These are phyloP conservation scores for Leucocoprinus birnbaumii DNA, from an alignment of 768 basidiomycete genomes.

Conservation along the genomic window DNA sequence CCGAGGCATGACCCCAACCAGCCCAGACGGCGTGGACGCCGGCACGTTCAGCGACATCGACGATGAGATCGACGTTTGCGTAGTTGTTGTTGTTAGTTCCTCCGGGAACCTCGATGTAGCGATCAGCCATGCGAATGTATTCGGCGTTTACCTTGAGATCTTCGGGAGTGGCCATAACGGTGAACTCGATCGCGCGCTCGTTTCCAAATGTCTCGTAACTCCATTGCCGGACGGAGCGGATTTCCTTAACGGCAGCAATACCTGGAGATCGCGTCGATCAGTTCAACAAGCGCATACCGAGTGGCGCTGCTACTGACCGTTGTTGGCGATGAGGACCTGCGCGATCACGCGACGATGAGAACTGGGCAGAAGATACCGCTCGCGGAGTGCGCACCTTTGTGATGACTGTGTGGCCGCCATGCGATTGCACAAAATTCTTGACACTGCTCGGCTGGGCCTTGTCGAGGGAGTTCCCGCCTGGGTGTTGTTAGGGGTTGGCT, in stretches of 20 bases:
- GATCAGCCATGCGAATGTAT: constrained; percentile 99
- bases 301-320: constrained; percentile 51
- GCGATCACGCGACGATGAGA: constrained; percentile 10
- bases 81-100: constrained; percentile 99
- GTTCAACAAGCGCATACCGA: constrained; percentile 10
- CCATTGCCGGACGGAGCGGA: constrained; percentile 98
- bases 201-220: constrained; percentile 98
- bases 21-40: constrained; percentile 99
- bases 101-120: constrained; percentile 98
- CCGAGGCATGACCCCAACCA: constrained; percentile 99
- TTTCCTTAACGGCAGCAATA: constrained; percentile 99
- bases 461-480: constrained; percentile 92
- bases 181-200: constrained; percentile 96
- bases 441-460: constrained; percentile 77
- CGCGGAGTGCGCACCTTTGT: constrained; percentile 69
- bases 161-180: constrained; percentile 99
- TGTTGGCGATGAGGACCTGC: constrained; percentile 97
- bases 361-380: background rate
- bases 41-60: constrained; percentile 94
- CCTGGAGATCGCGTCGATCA: constrained; percentile 44
- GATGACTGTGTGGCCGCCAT: constrained; percentile 98
- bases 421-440: constrained; percentile 83
- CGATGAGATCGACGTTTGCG: constrained; percentile 98
- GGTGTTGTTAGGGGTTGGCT: constrained; percentile 12
- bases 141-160: constrained; percentile 98